These are phyloP conservation scores for Evansstolkia leycettana DNA, from an alignment of 495 filamentous ascomycete species.

Conservation along the genomic window DNA sequence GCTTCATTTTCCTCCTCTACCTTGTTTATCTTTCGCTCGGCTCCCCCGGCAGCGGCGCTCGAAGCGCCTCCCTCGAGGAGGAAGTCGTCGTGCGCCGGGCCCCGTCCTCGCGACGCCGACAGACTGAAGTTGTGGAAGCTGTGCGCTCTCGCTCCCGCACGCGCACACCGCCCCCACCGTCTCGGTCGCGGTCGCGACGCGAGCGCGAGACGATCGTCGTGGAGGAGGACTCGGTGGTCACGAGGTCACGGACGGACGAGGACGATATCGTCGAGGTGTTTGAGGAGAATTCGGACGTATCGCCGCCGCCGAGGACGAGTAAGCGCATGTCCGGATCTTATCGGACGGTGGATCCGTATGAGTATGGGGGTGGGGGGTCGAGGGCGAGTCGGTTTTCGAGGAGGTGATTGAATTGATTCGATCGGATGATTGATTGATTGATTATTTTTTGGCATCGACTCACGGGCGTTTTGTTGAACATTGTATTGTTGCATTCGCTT, in stretches of 20 bases:
- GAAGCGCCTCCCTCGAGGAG: constrained; percentile 15
- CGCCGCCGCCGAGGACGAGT: constrained; percentile 6
- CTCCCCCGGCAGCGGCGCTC: constrained; percentile 26
- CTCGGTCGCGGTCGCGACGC: constrained; percentile 12
- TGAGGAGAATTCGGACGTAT: constrained; percentile 17
- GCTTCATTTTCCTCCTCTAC: constrained; percentile 66
- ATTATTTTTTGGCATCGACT: no score
- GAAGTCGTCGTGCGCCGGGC: constrained; percentile 14
- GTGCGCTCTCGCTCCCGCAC: background rate
- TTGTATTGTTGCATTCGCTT: no score
- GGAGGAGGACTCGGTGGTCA: constrained; percentile 18
- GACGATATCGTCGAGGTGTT: constrained; percentile 26
- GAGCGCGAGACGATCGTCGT: constrained; percentile 12
- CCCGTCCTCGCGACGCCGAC: constrained; percentile 5
- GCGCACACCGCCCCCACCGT: constrained; percentile 8
- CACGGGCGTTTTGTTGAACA: no score
- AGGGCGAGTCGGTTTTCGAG: no score
- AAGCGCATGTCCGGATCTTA: constrained; percentile 2
- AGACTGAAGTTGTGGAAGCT: constrained; percentile 16
- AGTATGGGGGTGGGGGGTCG: constrained; percentile 19
- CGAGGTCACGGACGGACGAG: constrained; percentile 11
- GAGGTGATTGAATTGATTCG: no score
- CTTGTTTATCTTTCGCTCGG: constrained; percentile 58
- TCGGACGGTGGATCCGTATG: constrained; percentile 21
- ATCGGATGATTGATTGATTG: no score